Percentiles rank a stretch among this genome's conserved stretches.
These are phyloP conservation scores for Cordyceps javanica DNA, from an alignment of 2,329 filamentous ascomycete species.

Conservation along the genomic window DNA sequence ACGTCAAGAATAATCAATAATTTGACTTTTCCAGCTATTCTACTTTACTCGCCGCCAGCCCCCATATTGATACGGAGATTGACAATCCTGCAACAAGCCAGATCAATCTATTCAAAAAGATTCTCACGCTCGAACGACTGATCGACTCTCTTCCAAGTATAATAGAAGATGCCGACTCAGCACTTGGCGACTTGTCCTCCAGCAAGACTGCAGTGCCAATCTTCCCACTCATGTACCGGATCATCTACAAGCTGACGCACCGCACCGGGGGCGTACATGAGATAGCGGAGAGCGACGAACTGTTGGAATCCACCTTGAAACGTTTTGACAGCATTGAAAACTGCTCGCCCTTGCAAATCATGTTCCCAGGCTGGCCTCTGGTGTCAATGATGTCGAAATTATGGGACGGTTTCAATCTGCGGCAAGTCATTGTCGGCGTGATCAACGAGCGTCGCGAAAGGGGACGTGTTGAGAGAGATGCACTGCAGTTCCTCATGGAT, in stretches of 20 bases:
- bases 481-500: slow-evolving; percentile 48
- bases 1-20: not conserved
- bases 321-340: slow-evolving; percentile 42
- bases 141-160: slow-evolving; percentile 34
- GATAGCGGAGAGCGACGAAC: slow-evolving; percentile 39
- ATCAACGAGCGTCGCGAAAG: slow-evolving; percentile 37
- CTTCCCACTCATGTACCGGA: slow-evolving; percentile 45
- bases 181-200: not conserved
- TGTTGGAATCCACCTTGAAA: slow-evolving; percentile 36
- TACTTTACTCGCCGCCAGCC: slow-evolving; percentile 25
- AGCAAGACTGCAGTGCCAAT: slow-evolving; percentile 33
- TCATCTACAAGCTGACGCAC: slow-evolving; percentile 53
- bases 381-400: slow-evolving; percentile 35
- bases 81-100: slow-evolving; percentile 22
- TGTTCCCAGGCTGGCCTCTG: slow-evolving; percentile 48
- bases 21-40: slow-evolving; percentile 22
- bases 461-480: slow-evolving; percentile 39
- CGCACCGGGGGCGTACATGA: slow-evolving; percentile 48
- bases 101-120: slow-evolving; percentile 23
- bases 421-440: slow-evolving; percentile 41
- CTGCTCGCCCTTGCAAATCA: slow-evolving; percentile 37
- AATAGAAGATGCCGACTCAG: slow-evolving; percentile 31
- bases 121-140: slow-evolving; percentile 34
- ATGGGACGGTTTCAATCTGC: slow-evolving; percentile 40
- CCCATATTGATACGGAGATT: slow-evolving; percentile 18